Evolutionary conservation across 163 green algal genomes (phyloP).

Genomic region (Chlamydomonas reinhardtii): DNA sequence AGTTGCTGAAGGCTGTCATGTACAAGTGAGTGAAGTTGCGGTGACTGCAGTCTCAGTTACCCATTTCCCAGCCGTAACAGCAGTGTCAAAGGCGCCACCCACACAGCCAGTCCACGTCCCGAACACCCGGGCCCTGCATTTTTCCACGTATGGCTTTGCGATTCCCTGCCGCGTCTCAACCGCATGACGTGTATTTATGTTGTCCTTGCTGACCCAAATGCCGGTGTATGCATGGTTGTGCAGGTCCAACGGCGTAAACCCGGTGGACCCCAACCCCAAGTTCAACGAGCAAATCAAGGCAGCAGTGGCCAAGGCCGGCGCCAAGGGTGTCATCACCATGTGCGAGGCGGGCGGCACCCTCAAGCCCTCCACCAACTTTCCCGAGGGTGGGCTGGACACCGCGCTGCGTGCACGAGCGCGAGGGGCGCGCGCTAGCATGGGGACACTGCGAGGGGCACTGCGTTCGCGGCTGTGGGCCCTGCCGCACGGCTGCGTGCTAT

Average conservation of each 20-base stretch:
- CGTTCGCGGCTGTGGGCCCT: too few species aligned
- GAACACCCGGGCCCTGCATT: too few species aligned
- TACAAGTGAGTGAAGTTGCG: conserved; percentile 19
- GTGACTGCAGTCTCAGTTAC: not conserved
- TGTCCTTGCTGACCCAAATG: not conserved
- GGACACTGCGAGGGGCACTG: too few species aligned
- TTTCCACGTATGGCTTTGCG: not conserved
- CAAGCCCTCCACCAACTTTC: conserved; percentile 78
- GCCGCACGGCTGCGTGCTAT: too few species aligned
- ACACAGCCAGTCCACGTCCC: too few species aligned
- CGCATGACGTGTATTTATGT: too few species aligned
- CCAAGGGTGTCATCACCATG: conserved; percentile 72
- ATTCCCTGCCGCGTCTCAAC: too few species aligned
- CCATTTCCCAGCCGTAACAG: not conserved
- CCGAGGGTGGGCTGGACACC: conserved; percentile 40
- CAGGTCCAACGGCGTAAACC: conserved; percentile 76
- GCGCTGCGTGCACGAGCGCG: too few species aligned
- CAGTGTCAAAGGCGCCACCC: too few species aligned
- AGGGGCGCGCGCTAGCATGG: too few species aligned
- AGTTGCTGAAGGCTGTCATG: conserved; percentile 36
- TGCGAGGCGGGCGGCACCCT: conserved; percentile 88
- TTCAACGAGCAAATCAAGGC: conserved; percentile 56
- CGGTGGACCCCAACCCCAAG: conserved; percentile 69
- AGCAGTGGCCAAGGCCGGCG: not conserved
- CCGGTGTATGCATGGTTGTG: too few species aligned